Conservation (phyloP, 148 eudicot genomes). For the Chenopodium suecicum region DNA sequence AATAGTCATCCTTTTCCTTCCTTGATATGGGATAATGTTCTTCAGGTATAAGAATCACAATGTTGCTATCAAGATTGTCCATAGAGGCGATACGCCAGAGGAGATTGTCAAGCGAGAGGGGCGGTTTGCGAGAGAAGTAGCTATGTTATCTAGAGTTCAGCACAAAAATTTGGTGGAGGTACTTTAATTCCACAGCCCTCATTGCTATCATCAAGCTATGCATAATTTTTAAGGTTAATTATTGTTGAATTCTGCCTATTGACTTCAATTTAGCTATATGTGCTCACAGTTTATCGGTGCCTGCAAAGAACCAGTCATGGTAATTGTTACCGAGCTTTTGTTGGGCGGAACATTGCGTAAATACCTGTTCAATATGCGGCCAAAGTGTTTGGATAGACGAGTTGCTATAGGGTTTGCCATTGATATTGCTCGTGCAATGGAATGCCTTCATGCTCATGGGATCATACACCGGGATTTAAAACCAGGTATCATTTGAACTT, state of each 20-base stretch:
- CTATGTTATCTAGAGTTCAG: conserved; percentile 86
- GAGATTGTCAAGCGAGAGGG: conserved; percentile 73
- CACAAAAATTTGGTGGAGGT: conserved; percentile 95
- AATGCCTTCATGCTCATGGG: conserved; percentile 48
- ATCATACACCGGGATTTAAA: conserved; percentile 56
- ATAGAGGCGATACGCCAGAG: conserved; percentile 81
- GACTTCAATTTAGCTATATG: conserved; percentile 27
- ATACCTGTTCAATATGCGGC: conserved; percentile 40
- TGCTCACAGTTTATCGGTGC: conserved; percentile 48
- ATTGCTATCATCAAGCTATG: not conserved
- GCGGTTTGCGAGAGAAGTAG: conserved; percentile 88
- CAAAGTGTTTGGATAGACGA: conserved; percentile 36
- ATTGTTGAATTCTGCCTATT: conserved; percentile 10
- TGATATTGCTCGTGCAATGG: conserved; percentile 50
- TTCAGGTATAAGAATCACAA: conserved; percentile 79
- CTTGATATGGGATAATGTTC: conserved; percentile 11
- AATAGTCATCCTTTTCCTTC: not conserved
- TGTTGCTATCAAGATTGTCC: conserved; percentile 86
- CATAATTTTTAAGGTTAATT: not conserved
- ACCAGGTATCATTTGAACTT: conserved; percentile 34
- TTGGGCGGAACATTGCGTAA: conserved; percentile 47
- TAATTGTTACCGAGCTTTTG: conserved; percentile 49
- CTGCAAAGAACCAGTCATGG: conserved; percentile 52
- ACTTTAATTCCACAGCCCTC: conserved; percentile 13
- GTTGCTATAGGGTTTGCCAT: conserved; percentile 45